Conservation (phyloP, 805 yeast genomes). For the Priceomyces carsonii region DNA sequence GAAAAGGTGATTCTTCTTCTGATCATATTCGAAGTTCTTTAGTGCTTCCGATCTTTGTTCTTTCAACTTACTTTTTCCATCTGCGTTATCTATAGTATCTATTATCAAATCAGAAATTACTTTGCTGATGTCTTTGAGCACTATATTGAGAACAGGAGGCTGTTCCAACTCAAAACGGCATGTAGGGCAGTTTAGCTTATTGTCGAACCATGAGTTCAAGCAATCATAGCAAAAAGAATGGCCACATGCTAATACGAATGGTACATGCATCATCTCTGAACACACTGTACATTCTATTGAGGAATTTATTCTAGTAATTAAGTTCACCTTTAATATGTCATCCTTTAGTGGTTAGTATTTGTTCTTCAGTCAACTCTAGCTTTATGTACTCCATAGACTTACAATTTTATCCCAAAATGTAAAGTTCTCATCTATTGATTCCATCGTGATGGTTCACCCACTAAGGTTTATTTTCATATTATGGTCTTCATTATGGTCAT, state of each 20-base stretch:
- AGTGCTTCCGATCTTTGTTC: constrained; percentile 26
- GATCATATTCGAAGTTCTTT: constrained; percentile 42
- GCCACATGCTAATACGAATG: constrained; percentile 66
- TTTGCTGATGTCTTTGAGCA: constrained; percentile 48
- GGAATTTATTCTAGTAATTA: constrained; percentile 27
- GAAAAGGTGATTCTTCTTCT: constrained; percentile 40
- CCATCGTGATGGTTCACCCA: constrained; percentile 4
- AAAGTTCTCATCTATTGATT: constrained; percentile 7
- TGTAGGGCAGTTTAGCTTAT: constrained; percentile 64
- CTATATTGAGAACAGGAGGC: constrained; percentile 55
- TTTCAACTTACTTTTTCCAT: constrained; percentile 21
- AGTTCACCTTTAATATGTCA: constrained; percentile 16
- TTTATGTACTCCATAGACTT: not conserved
- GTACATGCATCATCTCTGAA: constrained; percentile 66
- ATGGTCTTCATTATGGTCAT: not conserved
- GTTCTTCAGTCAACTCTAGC: not conserved
- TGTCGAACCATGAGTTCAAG: constrained; percentile 60
- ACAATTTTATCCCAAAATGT: constrained; percentile 6
- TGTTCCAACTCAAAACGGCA: constrained; percentile 53
- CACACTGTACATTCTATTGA: constrained; percentile 62
- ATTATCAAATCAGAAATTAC: constrained; percentile 39
- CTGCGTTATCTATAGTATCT: constrained; percentile 26
- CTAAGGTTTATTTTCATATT: not conserved
- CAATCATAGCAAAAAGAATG: constrained; percentile 74
- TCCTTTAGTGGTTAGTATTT: constrained; percentile 15